A percentile compares a stretch with the other conserved stretches of the same genome.
Evolutionary conservation across 2,329 filamentous ascomycete species (phyloP).

Genomic region (Rachicladosporium sp.): DNA sequence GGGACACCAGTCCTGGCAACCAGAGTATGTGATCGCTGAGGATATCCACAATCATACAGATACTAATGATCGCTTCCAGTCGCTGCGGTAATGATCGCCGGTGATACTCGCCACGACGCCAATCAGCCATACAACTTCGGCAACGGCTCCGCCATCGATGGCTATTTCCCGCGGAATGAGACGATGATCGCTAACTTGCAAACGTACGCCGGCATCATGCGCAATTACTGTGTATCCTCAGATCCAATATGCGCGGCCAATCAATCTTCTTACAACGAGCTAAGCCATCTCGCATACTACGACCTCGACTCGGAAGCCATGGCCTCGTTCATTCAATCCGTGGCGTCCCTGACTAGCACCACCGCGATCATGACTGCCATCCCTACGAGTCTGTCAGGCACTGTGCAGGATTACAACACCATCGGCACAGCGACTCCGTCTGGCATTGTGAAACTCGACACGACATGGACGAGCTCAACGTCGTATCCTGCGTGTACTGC

Average conservation of each 20-base stretch:
- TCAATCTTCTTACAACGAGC: constrained; percentile 16
- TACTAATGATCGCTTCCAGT: constrained; percentile 2
- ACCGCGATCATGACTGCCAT: constrained; percentile 6
- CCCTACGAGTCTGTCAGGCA: constrained; percentile 6
- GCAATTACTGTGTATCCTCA: constrained; percentile 24
- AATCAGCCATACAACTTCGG: constrained; percentile 12
- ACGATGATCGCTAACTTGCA: constrained; percentile 7
- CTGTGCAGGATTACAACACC: constrained; percentile 7
- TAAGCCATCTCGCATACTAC: constrained; percentile 28
- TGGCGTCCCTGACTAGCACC: constrained; percentile 6
- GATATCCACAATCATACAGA: not conserved
- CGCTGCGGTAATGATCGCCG: constrained; percentile 10
- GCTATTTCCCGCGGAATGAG: constrained; percentile 9
- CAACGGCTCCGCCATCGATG: constrained; percentile 8
- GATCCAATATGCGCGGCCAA: constrained; percentile 30
- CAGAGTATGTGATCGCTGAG: constrained; percentile 2
- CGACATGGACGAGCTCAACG: constrained; percentile 5
- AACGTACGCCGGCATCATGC: constrained; percentile 6
- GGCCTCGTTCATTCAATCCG: constrained; percentile 17
- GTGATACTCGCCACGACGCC: constrained; percentile 9
- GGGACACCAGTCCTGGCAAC: constrained; percentile 6
- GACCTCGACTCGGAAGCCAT: constrained; percentile 18
- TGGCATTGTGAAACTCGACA: constrained; percentile 6
- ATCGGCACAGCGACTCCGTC: constrained; percentile 8
- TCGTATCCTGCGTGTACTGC: constrained; percentile 6